phyloP scores from a whole-genome alignment of 163 green algal genomes.

The Scenedesmus sp. region DNA sequence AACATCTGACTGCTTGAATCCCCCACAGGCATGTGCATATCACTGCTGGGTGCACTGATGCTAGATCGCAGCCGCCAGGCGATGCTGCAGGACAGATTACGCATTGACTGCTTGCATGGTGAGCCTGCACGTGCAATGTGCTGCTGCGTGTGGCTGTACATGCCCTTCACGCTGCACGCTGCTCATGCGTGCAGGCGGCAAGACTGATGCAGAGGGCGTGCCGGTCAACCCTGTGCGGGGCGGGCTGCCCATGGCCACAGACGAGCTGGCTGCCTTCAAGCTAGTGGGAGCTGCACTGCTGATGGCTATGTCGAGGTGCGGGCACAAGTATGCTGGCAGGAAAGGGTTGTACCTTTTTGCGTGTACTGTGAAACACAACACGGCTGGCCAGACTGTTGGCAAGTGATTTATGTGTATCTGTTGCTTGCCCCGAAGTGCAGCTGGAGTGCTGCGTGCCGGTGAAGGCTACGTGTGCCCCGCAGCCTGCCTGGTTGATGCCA shows the following conservation, averaged over 20 bases:
- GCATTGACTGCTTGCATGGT: no score
- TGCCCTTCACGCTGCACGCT: neutral
- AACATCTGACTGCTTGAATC: no score
- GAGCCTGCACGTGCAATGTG: neutral
- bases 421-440: no score
- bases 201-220: constrained; percentile 28
- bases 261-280: constrained; percentile 50
- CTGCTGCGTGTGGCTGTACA: no score
- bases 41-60: no score
- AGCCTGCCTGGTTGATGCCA: no score
- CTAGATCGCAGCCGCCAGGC: no score
- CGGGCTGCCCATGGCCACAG: constrained; percentile 33
- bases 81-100: no score
- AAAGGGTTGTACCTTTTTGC: neutral
- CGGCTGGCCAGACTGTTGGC: neutral
- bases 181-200: neutral
- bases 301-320: constrained; percentile 48
- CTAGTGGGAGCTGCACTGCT: constrained; percentile 48
- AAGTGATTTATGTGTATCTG: no score
- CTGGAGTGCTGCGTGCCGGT: no score
- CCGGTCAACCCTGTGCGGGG: constrained; percentile 36
- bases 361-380: neutral
- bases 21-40: no score
- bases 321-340: neutral
- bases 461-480: no score